Evolutionary conservation across 1,284 basidiomycete species (phyloP).

Genomic region (Phaffia rhodozyma): DNA sequence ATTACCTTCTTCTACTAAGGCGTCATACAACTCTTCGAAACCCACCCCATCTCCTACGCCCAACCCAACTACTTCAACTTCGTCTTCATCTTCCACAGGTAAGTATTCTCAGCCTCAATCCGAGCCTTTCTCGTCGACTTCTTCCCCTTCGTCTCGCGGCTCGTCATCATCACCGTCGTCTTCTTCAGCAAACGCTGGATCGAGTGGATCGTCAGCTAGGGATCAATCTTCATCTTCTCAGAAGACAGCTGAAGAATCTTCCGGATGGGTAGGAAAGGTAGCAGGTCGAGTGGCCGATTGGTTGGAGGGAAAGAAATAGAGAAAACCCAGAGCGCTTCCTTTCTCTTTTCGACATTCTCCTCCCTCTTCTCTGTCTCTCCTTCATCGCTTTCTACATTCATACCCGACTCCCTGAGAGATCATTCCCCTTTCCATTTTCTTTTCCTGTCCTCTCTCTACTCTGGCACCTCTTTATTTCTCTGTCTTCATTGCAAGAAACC

Average conservation of each 20-base stretch:
- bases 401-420: background rate
- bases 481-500: background rate
- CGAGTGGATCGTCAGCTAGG: background rate
- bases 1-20: background rate
- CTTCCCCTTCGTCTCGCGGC: background rate
- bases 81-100: background rate
- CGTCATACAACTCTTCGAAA: background rate
- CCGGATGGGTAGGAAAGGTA: background rate
- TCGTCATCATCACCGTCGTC: background rate
- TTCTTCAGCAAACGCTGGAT: slow-evolving; percentile 12
- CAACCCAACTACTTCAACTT: background rate
- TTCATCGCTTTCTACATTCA: background rate
- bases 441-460: background rate
- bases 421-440: background rate
- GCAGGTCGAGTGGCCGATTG: slow-evolving; percentile 4
- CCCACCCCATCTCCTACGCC: background rate
- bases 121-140: background rate
- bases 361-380: background rate
- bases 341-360: background rate
- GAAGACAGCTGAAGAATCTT: background rate
- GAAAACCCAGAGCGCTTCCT: background rate
- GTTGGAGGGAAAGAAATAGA: slow-evolving; percentile 6
- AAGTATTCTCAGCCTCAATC: too few species aligned
- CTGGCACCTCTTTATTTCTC: background rate
- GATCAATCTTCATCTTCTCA: background rate